Conservation (phyloP, 139 green algal genomes). For the Ettlia oleoabundans region DNA sequence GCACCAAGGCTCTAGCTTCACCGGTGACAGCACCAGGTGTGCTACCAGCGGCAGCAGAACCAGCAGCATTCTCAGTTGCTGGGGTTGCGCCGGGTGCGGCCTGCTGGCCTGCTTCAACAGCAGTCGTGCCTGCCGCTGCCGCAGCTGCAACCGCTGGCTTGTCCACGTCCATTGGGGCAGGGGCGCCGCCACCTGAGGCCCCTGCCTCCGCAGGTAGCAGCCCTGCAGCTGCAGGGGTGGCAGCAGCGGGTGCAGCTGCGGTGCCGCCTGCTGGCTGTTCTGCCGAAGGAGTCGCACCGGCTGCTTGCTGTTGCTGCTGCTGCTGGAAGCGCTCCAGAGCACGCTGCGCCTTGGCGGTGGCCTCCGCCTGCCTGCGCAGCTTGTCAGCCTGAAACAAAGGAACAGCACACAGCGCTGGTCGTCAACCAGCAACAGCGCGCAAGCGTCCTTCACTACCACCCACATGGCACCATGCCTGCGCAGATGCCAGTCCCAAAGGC, state of each 20-base stretch:
- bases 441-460: too few relatives aligned
- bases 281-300: neutral
- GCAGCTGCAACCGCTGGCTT: slow-evolving; percentile 15
- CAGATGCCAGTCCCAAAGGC: too few relatives aligned
- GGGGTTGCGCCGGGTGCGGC: too few relatives aligned
- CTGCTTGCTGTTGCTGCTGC: slow-evolving; percentile 39
- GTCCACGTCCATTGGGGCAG: slow-evolving; percentile 10
- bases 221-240: neutral
- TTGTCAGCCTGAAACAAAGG: slow-evolving; percentile 17
- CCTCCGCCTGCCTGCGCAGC: slow-evolving; percentile 54
- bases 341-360: slow-evolving; percentile 37
- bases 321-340: slow-evolving; percentile 51
- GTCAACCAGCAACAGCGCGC: too few relatives aligned
- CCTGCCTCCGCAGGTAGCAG: slow-evolving; percentile 19
- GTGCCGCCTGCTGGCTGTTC: neutral
- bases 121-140: neutral
- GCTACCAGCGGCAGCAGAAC: too few relatives aligned
- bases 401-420: too few relatives aligned
- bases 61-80: too few relatives aligned
- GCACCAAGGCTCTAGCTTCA: too few relatives aligned
- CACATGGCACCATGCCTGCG: too few relatives aligned
- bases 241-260: slow-evolving; percentile 3
- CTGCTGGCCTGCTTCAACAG: neutral
- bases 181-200: slow-evolving; percentile 8
- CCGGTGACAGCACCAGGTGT: too few relatives aligned